phyloP scores from a whole-genome alignment of 1,139 yeast genomes.

The Saccharomyces pastorianus region DNA sequence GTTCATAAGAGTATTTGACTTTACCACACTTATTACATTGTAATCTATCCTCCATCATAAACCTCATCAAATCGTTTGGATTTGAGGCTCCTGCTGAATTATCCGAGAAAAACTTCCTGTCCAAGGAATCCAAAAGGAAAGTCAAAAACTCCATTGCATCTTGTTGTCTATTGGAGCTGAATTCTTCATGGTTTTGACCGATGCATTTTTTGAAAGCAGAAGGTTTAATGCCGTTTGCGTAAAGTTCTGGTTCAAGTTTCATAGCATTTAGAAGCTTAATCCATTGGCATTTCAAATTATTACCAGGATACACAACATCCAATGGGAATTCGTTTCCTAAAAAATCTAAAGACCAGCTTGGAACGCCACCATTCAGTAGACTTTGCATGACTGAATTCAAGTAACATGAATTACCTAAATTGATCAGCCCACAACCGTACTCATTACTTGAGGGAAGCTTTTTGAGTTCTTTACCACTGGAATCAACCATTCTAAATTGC shows the following conservation, averaged over 20 bases:
- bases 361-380: constrained; percentile 40
- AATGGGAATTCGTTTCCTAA: constrained; percentile 29
- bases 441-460: constrained; percentile 64
- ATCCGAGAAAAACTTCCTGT: constrained; percentile 32
- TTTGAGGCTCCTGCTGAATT: constrained; percentile 23
- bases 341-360: constrained; percentile 17
- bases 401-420: constrained; percentile 91
- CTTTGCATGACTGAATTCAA: constrained; percentile 74
- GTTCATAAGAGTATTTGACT: constrained; percentile 50
- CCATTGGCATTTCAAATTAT: constrained; percentile 62
- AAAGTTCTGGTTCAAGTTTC: constrained; percentile 46
- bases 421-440: constrained; percentile 54
- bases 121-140: constrained; percentile 58
- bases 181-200: constrained; percentile 78
- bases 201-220: constrained; percentile 63
- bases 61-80: constrained; percentile 54
- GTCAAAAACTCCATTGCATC: constrained; percentile 88
- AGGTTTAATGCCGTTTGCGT: constrained; percentile 74
- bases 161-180: constrained; percentile 81
- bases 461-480: constrained; percentile 54
- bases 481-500: constrained; percentile 79
- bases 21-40: constrained; percentile 55
- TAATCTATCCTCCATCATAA: constrained; percentile 55
- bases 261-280: constrained; percentile 76
- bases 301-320: constrained; percentile 46